Evolutionary conservation across 768 basidiomycete species (phyloP).

Genomic region (Tricholomella constricta): DNA sequence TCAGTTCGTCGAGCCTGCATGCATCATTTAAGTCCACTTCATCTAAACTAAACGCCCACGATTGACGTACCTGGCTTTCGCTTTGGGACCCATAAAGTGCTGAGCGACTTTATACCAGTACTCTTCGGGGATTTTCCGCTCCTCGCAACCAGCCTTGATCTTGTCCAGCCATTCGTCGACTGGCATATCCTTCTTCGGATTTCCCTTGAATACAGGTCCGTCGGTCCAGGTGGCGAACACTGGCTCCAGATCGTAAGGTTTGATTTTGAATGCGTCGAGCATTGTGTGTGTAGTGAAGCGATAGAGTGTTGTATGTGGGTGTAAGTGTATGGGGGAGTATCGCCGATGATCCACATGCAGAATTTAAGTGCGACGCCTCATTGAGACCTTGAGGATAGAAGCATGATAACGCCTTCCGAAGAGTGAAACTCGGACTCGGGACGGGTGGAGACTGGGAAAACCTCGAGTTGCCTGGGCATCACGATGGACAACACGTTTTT

Average conservation of each 20-base stretch:
- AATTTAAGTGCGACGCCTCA: constrained; percentile 21
- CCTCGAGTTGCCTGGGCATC: constrained; percentile 1
- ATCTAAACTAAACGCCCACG: neutral
- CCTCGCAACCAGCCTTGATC: constrained; percentile 71
- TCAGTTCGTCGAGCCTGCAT: constrained; percentile 62
- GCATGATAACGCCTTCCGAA: constrained; percentile 1
- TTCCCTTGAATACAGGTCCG: constrained; percentile 67
- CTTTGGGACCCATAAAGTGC: constrained; percentile 71
- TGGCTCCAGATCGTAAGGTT: constrained; percentile 74
- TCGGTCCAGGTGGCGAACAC: constrained; percentile 65
- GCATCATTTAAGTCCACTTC: neutral
- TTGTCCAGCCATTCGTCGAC: constrained; percentile 75
- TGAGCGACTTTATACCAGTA: constrained; percentile 84
- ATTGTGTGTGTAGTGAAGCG: constrained; percentile 31
- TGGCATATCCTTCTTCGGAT: constrained; percentile 65
- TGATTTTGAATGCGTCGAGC: constrained; percentile 79
- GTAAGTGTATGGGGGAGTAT: constrained; percentile 1
- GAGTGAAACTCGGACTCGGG: neutral
- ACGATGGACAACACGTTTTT: constrained; percentile 20
- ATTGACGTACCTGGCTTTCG: constrained; percentile 52
- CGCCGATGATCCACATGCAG: neutral
- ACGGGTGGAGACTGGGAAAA: neutral
- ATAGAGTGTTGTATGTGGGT: constrained; percentile 2
- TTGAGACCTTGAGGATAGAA: constrained; percentile 16
- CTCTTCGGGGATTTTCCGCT: constrained; percentile 74